These are phyloP conservation scores for Uromyces viciae-fabae DNA, from an alignment of 1,284 basidiomycete species.

Conservation along the genomic window DNA sequence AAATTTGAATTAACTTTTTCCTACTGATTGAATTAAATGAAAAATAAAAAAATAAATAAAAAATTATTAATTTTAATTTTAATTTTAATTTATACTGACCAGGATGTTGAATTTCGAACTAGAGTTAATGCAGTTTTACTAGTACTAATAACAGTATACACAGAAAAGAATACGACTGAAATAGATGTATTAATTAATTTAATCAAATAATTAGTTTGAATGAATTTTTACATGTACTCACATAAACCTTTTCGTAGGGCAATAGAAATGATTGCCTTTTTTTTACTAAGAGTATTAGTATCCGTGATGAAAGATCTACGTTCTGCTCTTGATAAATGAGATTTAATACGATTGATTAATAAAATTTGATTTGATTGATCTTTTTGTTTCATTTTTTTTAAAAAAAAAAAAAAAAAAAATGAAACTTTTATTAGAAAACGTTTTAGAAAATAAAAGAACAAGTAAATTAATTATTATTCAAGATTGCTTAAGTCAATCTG, in stretches of 20 bases:
- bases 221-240: too few species aligned
- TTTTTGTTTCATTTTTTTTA: too few species aligned
- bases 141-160: constrained; percentile 29
- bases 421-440: too few species aligned
- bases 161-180: constrained; percentile 38
- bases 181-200: not conserved
- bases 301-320: constrained; percentile 31
- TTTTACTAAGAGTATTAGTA: constrained; percentile 5
- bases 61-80: not conserved
- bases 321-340: too few species aligned
- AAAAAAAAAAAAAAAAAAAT: too few species aligned
- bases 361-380: too few species aligned
- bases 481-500: too few species aligned
- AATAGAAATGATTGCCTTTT: constrained; percentile 38
- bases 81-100: not conserved
- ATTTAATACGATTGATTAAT: too few species aligned
- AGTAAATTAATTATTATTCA: too few species aligned
- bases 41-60: not conserved
- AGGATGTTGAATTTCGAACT: not conserved
- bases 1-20: not conserved
- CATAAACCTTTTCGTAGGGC: constrained; percentile 36
- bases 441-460: too few species aligned
- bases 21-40: not conserved
- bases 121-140: constrained; percentile 19
- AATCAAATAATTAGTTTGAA: too few species aligned